These are phyloP conservation scores for Podospora pseudocomata DNA, from an alignment of 495 filamentous ascomycete species.

Conservation along the genomic window DNA sequence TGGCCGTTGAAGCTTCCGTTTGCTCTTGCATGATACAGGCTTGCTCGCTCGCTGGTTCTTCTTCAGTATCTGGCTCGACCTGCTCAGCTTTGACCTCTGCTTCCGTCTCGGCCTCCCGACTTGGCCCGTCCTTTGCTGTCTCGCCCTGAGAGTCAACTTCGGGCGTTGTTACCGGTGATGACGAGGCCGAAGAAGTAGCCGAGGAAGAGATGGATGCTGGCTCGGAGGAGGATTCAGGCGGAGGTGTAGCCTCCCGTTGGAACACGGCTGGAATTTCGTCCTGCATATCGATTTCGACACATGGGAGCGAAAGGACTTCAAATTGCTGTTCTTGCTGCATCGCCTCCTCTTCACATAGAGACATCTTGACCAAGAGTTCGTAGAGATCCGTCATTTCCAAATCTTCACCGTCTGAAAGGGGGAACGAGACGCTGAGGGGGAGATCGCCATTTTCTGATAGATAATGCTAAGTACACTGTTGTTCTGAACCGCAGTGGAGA, in stretches of 20 bases:
- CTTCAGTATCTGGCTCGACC: not conserved
- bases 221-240: not conserved
- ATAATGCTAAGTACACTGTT: conserved; percentile 3
- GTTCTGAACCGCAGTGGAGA: not conserved
- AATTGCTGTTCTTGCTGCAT: not conserved
- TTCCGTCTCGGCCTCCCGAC: not conserved
- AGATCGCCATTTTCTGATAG: conserved; percentile 6
- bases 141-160: not conserved
- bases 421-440: not conserved
- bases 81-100: not conserved
- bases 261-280: not conserved
- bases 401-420: conserved; percentile 1
- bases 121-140: not conserved
- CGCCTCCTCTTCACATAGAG: conserved; percentile 1
- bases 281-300: conserved; percentile 7
- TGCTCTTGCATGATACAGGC: not conserved
- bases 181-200: not conserved
- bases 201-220: not conserved
- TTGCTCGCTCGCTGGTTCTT: not conserved
- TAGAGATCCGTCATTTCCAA: conserved; percentile 10
- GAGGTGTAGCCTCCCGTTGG: not conserved
- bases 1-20: not conserved
- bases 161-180: not conserved
- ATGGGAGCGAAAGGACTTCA: not conserved
- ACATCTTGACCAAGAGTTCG: conserved; percentile 9